Evolutionary conservation across 257 asterid species (phyloP), one percentile per base, ranked within the genome.

Genomic region (Asclepias syriaca): DNA sequence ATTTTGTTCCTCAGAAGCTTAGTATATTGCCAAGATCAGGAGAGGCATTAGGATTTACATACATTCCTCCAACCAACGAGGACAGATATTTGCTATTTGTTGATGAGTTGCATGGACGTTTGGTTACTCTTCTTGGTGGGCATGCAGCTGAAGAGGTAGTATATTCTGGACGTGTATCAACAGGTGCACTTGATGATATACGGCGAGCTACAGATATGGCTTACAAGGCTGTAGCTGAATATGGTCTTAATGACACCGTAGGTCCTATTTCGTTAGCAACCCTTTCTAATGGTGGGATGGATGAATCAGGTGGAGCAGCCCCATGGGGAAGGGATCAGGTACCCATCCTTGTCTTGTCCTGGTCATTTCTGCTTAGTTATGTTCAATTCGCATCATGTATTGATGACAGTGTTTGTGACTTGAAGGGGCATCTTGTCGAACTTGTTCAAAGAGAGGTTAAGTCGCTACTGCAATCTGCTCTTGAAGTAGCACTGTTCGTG

Each of bases 131-230:
- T 73, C 96, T 95, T 32, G 99, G 99, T 0, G 99, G 98, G n/a
- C 98, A 98, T 70, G 99, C 99, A 63, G 99, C 99, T 5, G 99
- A 95, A 78, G 97, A 95, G 83, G 84, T 95, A 67, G 81, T 90
- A 65, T 95, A 90, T 79, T 84, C 90, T 55, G 99, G 99, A 43
- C 98, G 99, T 76, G 98, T 95, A 77, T 90, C 99, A n/a, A 95
- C 99, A 43, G 99, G 99, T 81, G 99, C 99, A 14, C 84, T 95
- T 72, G 99, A 95, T 56, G 99, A 95, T 76, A 95, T 95, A 77
- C 86, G 97, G 50, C 88, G 91, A 79, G 99, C 99, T 63, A 95
- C 99, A 54, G 99, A 95, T 78, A 85, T 95, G 97, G 99, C 99
- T 24, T 95, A 95, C 85, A 95, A 95, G 85, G 99, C 99, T 9